Evolutionary conservation across 352 stramenopile species (phyloP).

Genomic region (Hyaloperonospora brassicae): DNA sequence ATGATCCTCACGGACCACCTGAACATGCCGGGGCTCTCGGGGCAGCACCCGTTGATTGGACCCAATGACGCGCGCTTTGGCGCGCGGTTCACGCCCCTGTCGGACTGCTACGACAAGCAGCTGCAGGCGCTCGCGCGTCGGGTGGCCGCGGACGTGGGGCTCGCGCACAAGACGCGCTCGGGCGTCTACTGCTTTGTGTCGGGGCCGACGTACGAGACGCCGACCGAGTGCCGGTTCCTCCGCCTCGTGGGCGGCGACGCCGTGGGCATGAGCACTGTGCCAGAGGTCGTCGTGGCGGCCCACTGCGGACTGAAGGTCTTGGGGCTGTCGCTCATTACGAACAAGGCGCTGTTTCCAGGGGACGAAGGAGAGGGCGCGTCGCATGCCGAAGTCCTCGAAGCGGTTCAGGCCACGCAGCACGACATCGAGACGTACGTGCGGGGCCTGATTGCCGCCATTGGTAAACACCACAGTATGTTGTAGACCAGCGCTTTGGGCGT

Average conservation of each 20-base stretch:
- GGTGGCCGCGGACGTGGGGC: constrained; percentile 72
- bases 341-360: constrained; percentile 84
- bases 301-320: constrained; percentile 94
- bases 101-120: constrained; percentile 89
- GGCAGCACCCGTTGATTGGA: constrained; percentile 92
- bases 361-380: constrained; percentile 75
- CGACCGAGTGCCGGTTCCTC: constrained; percentile 91
- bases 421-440: constrained; percentile 37
- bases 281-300: constrained; percentile 92
- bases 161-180: constrained; percentile 75
- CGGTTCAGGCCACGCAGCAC: constrained; percentile 63
- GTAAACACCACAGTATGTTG: constrained; percentile 16
- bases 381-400: constrained; percentile 91
- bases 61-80: constrained; percentile 93
- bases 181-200: constrained; percentile 96
- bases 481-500: too few species aligned
- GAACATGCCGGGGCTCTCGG: constrained; percentile 88
- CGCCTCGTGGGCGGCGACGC: constrained; percentile 86
- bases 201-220: constrained; percentile 94
- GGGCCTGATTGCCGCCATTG: constrained; percentile 27
- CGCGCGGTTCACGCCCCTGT: constrained; percentile 91
- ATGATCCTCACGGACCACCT: constrained; percentile 96
- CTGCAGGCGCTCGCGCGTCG: constrained; percentile 77
- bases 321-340: constrained; percentile 95
- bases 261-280: constrained; percentile 95